Base-by-base conservation (phyloP, 768 basidiomycete genomes). In the Clathrus columnatus region DNA sequence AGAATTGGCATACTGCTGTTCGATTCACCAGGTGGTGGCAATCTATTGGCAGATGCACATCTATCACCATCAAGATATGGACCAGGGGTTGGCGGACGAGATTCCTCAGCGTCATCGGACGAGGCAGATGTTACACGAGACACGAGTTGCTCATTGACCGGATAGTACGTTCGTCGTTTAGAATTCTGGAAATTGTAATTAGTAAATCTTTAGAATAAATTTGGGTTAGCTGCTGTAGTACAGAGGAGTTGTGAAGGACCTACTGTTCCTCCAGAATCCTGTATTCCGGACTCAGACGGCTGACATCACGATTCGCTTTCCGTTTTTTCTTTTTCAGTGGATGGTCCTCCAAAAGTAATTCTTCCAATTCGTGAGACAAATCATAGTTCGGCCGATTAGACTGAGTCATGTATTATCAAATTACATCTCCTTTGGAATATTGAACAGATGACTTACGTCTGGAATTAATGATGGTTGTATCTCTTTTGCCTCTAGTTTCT, bases 321-420 rank as follows among this genome's bases (percentile, higher is more conserved):
- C 96, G 84, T 69, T 92, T 96, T 45, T 87, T 77, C 59, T 94
- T 92, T 54, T 91, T 96, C 54, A 98, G 72, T n/a, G 95, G 95
- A 67, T 97, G 97, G 72, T 98, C 95, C 51, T 94, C 94, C 79
- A 98, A 82, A 64, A 99, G 70, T 64, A 98, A 87, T 68, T 99
- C 96, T 67, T 99, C 94, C 8, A 99, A 80, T 72, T 98, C 96
- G 65, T 98, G 93, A 30, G 91, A 84, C 32, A 96, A 86, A 66
- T 99, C 95, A 69, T 98, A 99, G 69, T 99, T 98, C n/a, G 93
- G 90, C 70, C 86, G 86, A 67, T 94, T 93, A 69, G 87, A 83
- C 94, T 99, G 65, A 23, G 26, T 49, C n/a, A n/a, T n/a, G n/a
- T n/a, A n/a, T n/a, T n/a, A n/a, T n/a, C n/a, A n/a, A 21, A 51